These are phyloP conservation scores for Hypoxylon sp. DNA, from an alignment of 2,329 filamentous ascomycete genomes.

Conservation along the genomic window DNA sequence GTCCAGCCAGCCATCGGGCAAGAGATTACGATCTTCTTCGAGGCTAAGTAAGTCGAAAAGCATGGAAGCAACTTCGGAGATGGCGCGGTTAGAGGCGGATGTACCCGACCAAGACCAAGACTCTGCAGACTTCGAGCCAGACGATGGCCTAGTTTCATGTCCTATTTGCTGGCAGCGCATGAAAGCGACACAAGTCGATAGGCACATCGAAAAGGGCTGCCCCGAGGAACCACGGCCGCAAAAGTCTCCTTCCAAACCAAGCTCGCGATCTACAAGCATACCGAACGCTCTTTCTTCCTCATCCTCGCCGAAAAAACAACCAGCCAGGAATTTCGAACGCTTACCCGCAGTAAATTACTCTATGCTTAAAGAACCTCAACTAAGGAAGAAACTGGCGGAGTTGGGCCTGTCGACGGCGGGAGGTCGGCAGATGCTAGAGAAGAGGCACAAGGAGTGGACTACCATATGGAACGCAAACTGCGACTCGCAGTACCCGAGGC, in stretches of 20 bases:
- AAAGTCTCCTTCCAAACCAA: constrained; percentile 19
- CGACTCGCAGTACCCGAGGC: constrained; percentile 81
- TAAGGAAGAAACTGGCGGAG: constrained; percentile 86
- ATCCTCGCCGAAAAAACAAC: constrained; percentile 38
- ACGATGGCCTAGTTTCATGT: constrained; percentile 85
- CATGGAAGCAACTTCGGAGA: constrained; percentile 57
- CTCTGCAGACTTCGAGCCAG: constrained; percentile 52
- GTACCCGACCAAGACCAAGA: constrained; percentile 45
- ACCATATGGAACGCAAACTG: constrained; percentile 98
- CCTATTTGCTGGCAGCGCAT: constrained; percentile 86
- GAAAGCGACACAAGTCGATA: constrained; percentile 82
- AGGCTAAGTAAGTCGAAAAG: constrained; percentile 62
- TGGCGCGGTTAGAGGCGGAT: constrained; percentile 56
- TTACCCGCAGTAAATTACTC: constrained; percentile 89
- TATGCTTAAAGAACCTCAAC: constrained; percentile 81
- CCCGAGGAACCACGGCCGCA: constrained; percentile 57
- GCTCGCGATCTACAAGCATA: constrained; percentile 37
- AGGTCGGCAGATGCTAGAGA: constrained; percentile 77
- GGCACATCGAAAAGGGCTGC: constrained; percentile 81
- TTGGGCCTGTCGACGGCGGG: constrained; percentile 83
- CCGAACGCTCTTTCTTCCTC: constrained; percentile 40
- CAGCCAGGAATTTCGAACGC: constrained; percentile 68
- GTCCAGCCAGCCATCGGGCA: constrained; percentile 57
- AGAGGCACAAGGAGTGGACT: constrained; percentile 91
- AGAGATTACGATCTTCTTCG: constrained; percentile 68